A percentile compares a stretch with the other conserved stretches of the same genome.
These are phyloP conservation scores for Knufia petricola DNA, from an alignment of 2,329 filamentous ascomycete species.

Conservation along the genomic window DNA sequence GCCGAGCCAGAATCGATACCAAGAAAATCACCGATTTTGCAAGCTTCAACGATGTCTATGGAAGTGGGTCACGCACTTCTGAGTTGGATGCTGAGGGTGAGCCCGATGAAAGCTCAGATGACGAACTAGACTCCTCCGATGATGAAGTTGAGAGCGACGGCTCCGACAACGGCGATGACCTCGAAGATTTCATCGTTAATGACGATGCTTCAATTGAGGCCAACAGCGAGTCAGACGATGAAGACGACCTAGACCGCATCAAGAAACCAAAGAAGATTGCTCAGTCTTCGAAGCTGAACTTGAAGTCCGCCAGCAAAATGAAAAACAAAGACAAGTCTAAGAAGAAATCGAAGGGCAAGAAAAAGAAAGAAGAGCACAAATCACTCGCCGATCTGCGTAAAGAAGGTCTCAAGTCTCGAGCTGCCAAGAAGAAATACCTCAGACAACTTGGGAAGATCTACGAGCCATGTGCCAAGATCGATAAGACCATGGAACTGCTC, in stretches of 20 bases:
- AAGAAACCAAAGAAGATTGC: constrained; percentile 12
- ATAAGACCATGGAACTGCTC: constrained; percentile 58
- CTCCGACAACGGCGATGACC: constrained; percentile 29
- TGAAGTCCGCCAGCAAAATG: constrained; percentile 11
- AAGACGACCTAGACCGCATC: constrained; percentile 26
- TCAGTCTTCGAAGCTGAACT: constrained; percentile 10
- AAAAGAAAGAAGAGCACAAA: constrained; percentile 31
- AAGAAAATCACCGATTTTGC: constrained; percentile 63
- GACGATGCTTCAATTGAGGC: constrained; percentile 36
- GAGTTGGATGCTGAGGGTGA: constrained; percentile 32
- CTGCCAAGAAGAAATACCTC: constrained; percentile 60
- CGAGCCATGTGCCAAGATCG: constrained; percentile 65
- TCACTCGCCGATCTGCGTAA: constrained; percentile 57
- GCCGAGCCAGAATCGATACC: constrained; percentile 57
- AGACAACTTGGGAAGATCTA: constrained; percentile 58
- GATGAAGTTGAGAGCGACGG: constrained; percentile 23
- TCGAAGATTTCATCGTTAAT: constrained; percentile 48
- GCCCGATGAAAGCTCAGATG: neutral
- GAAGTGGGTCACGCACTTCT: neutral
- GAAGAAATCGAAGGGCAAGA: constrained; percentile 29
- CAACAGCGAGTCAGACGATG: constrained; percentile 36
- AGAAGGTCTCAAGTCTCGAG: constrained; percentile 53
- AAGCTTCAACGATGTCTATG: constrained; percentile 64
- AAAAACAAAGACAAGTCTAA: constrained; percentile 22
- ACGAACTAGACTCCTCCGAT: constrained; percentile 15